Conservation (phyloP, 768 basidiomycete genomes). For the Suillus placidus region DNA sequence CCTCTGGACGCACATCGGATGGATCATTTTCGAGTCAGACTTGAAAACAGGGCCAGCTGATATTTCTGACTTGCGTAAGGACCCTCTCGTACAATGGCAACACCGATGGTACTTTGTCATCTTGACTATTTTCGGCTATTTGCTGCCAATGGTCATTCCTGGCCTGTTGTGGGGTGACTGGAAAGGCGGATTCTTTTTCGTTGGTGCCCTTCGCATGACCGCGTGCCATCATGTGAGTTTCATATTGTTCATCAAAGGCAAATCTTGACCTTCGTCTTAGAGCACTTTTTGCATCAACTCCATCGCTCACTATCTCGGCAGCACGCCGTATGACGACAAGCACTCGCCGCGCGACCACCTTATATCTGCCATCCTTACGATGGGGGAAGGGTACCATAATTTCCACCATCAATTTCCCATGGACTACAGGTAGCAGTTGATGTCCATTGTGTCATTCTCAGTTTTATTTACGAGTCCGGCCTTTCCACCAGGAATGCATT, state of each 20-base stretch:
- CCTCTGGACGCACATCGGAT: slow-evolving; percentile 80
- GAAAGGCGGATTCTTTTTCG: slow-evolving; percentile 76
- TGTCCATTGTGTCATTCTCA: not conserved
- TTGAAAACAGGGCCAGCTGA: slow-evolving; percentile 73
- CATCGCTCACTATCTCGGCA: slow-evolving; percentile 83
- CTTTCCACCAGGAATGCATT: slow-evolving; percentile 60
- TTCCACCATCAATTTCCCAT: slow-evolving; percentile 91
- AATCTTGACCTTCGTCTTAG: slow-evolving; percentile 34
- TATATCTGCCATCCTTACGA: slow-evolving; percentile 79
- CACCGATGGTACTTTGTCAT: slow-evolving; percentile 73
- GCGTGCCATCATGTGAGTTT: slow-evolving; percentile 79
- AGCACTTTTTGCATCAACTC: slow-evolving; percentile 91
- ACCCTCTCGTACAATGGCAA: slow-evolving; percentile 75
- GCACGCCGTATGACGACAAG: slow-evolving; percentile 79
- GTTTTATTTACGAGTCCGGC: slow-evolving; percentile 12
- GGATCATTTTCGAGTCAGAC: slow-evolving; percentile 80
- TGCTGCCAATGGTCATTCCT: slow-evolving; percentile 69
- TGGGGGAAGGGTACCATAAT: slow-evolving; percentile 70
- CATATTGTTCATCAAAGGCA: slow-evolving; percentile 4
- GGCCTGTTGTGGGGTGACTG: slow-evolving; percentile 77
- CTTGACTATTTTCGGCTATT: slow-evolving; percentile 65
- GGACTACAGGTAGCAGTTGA: slow-evolving; percentile 45
- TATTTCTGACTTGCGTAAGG: slow-evolving; percentile 69
- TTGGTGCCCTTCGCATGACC: slow-evolving; percentile 69
- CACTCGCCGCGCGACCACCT: slow-evolving; percentile 79